A percentile compares a stretch with the other conserved stretches of the same genome.
Conservation (phyloP, 164 flowering plant species). For the Stephania cephalantha region DNA sequence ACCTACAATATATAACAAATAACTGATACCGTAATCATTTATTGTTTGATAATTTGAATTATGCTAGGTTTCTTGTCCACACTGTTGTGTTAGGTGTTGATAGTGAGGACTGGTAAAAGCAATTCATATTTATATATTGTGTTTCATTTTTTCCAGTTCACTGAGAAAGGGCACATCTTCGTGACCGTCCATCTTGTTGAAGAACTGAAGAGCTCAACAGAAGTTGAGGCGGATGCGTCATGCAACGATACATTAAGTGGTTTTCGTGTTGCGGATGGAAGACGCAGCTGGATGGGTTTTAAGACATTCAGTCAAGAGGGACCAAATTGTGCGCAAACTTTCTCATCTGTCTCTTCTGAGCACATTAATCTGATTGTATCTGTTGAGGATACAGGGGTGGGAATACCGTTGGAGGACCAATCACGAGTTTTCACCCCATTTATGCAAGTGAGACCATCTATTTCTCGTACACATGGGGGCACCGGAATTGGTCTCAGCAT, state of each 20-base stretch:
- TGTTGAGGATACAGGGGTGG: conserved; percentile 93
- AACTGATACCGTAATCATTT: background rate
- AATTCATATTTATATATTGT: background rate
- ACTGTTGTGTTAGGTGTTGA: too few relatives aligned
- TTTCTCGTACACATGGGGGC: conserved; percentile 80
- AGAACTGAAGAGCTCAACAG: conserved; percentile 52
- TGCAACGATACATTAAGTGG: conserved; percentile 73
- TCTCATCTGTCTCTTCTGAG: conserved; percentile 30
- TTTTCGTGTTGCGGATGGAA: conserved; percentile 65
- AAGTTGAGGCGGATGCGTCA: conserved; percentile 43
- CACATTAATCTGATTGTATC: conserved; percentile 60
- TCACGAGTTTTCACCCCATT: conserved; percentile 83
- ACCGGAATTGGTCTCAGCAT: conserved; percentile 97
- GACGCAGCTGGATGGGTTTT: conserved; percentile 69
- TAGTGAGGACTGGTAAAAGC: background rate
- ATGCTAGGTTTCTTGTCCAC: too few relatives aligned
- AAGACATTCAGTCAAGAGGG: conserved; percentile 44
- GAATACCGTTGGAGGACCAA: conserved; percentile 86
- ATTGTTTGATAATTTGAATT: background rate
- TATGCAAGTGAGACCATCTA: conserved; percentile 89
- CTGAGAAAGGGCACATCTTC: conserved; percentile 87
- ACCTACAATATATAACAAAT: background rate
- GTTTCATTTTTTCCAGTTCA: conserved; percentile 50
- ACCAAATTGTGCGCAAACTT: conserved; percentile 14
- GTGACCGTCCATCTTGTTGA: conserved; percentile 78